Percentiles rank a stretch among this genome's conserved stretches.
These are phyloP conservation scores for Plenodomus biglobosus DNA, from an alignment of 2,329 filamentous ascomycete species.

Conservation along the genomic window DNA sequence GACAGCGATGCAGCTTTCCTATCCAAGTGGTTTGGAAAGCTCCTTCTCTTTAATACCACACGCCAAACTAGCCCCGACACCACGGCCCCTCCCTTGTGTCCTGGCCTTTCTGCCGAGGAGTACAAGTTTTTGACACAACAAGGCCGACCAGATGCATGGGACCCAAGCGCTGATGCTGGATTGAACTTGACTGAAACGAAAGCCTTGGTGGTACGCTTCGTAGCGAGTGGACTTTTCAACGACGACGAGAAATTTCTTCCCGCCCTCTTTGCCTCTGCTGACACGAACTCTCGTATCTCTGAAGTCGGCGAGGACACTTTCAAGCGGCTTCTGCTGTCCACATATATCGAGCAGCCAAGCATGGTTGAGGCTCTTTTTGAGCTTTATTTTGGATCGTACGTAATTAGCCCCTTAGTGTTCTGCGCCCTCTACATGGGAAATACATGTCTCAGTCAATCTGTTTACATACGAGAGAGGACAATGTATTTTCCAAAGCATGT, in stretches of 20 bases:
- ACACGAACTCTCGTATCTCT: constrained; percentile 76
- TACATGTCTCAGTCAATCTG: constrained; percentile 9
- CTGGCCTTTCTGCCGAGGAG: constrained; percentile 67
- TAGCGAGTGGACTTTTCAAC: constrained; percentile 82
- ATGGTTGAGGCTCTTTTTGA: constrained; percentile 69
- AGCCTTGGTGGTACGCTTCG: constrained; percentile 66
- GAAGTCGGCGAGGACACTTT: constrained; percentile 86
- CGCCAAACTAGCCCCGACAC: constrained; percentile 44
- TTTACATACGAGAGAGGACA: too few species aligned
- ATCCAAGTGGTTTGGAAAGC: constrained; percentile 72
- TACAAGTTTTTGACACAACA: constrained; percentile 68
- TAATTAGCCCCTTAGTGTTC: constrained; percentile 16
- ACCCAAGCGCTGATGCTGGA: constrained; percentile 60
- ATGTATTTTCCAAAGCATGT: too few species aligned
- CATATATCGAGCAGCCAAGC: constrained; percentile 69
- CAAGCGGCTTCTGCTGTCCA: constrained; percentile 69
- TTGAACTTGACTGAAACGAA: constrained; percentile 71
- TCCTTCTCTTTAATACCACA: constrained; percentile 65
- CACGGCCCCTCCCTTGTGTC: constrained; percentile 47
- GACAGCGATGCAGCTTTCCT: constrained; percentile 74
- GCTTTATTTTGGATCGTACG: constrained; percentile 63
- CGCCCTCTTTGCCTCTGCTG: constrained; percentile 79
- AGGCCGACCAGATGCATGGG: constrained; percentile 70
- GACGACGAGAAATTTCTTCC: constrained; percentile 83
- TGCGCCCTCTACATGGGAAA: background rate